Base-by-base conservation (phyloP, 1,139 yeast genomes). In the Sugiyamaella pinicola region DNA sequence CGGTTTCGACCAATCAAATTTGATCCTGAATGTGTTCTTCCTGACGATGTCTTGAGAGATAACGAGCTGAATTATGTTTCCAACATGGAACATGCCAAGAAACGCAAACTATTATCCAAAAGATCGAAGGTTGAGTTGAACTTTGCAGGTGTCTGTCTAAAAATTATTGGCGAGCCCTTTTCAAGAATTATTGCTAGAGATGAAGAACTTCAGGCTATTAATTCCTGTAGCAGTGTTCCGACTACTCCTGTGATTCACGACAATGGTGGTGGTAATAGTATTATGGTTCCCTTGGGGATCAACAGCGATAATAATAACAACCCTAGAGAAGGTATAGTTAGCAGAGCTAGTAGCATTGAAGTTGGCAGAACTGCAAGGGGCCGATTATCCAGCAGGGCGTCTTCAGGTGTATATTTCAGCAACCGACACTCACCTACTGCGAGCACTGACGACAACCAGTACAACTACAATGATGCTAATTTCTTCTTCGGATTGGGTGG, bases 271-370 rank as follows among this genome's bases (percentile, higher is more conserved):
- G 19, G 17, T 9, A 45, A 21, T 5, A 17, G 10, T 31, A 37
- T 6, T 8, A 17, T 39, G 6, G 38, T 12, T 17, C 8, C 31
- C n/a, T 26, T 26, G 3, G 8, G 9, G 31, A 26, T 10, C 9
- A 26, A 26, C 31, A 7, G 31, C 31, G 9, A 4, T n/a, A 19
- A 10, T 13, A 21, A 13, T 18, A 29, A 22, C 28, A 13, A 19
- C 22, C 50, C 50, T 17, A 15, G 37, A 15, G 24, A 34, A 5
- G 43, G 40, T 13, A 42, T 39, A 17, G 17, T 39, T 18, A 33
- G 44, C 22, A 38, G 51, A 13, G 39, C 49, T 18, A 46, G 49
- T 31, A 52, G 55, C 37, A 43, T 52, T 26, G 55, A 53, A 47
- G 9, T 51, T 13, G 56, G 54, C 15, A 51, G 56, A 34, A 35